These are phyloP conservation scores for Solanum chilense DNA, from an alignment of 257 asterid species.

Conservation along the genomic window DNA sequence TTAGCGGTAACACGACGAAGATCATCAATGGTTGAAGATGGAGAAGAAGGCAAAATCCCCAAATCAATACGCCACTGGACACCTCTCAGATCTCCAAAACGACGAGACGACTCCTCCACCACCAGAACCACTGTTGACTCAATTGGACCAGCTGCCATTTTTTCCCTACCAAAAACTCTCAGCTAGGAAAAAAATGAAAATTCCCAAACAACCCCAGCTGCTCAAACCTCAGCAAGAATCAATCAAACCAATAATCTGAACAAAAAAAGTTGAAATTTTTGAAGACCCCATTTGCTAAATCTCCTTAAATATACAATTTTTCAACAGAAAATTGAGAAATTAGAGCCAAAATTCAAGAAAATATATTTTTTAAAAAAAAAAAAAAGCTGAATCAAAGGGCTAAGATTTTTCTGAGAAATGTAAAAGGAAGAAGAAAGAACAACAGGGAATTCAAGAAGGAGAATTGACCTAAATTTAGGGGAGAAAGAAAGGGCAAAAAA, in stretches of 20 bases:
- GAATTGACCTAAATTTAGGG: background rate
- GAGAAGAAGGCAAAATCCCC: conserved; percentile 79
- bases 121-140: background rate
- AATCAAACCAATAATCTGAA: background rate
- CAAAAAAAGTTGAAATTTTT: background rate
- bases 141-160: background rate
- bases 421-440: background rate
- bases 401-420: background rate
- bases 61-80: conserved; percentile 89
- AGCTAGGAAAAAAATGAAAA: background rate
- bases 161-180: background rate
- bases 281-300: background rate
- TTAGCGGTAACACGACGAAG: conserved; percentile 86
- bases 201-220: background rate
- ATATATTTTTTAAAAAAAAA: too few species aligned
- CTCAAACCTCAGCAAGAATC: background rate
- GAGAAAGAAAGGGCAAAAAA: background rate
- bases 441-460: background rate
- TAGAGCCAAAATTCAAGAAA: background rate
- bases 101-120: background rate
- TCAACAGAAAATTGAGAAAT: background rate
- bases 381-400: background rate
- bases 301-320: background rate
- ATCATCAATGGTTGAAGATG: conserved; percentile 57
- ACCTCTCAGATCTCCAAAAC: conserved; percentile 68